Base-by-base conservation (phyloP, 2,329 filamentous ascomycete genomes). In the Hypoxylon sp. region DNA sequence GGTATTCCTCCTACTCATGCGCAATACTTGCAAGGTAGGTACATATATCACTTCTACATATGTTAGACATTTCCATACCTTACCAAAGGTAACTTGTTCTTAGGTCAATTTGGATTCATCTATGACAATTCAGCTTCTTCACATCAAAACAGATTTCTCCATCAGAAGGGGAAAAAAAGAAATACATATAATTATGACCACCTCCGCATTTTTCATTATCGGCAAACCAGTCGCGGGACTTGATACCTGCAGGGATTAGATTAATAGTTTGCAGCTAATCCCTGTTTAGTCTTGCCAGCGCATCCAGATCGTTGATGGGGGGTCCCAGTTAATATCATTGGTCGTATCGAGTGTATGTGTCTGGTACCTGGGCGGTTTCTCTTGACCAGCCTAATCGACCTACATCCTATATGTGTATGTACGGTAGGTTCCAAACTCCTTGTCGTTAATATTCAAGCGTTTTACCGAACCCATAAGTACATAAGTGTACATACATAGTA, bases 181-280 rank as follows among this genome's bases (percentile, higher is more conserved):
- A 14, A 52, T 41, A 57, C 17, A 34, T 14, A 60, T 25, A n/a
- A n/a, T n/a, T 17, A 52, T 41, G 46, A 49, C 48, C 55, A 52
- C 52, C 67, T 69, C 67, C 67, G 67, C 65, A 65, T 34, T 63
- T 65, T 59, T 63, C 34, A 60, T 63, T 32, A 67, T 61, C 56
- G 46, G 57, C 67, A 67, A 59, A 58, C 63, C 61, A 65, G 49
- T 65, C 58, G 61, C 64, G 64, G 60, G 63, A 67, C 60, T 67
- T 63, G 55, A 59, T 60, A 21, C 25, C 17, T 65, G 46, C 67
- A 70, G 67, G 67, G 67, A 63, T 70, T 45, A 60, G 53, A 43
- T 70, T 57, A 65, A 70, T 70, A 70, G 67, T 65, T 70, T 70
- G 67, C 67, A 70, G 67, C 52, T 63, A 13, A 70, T 45, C 67